Evolutionary conservation across 2,329 filamentous ascomycete species (phyloP).

Genomic region (Sporothrix pallida): DNA sequence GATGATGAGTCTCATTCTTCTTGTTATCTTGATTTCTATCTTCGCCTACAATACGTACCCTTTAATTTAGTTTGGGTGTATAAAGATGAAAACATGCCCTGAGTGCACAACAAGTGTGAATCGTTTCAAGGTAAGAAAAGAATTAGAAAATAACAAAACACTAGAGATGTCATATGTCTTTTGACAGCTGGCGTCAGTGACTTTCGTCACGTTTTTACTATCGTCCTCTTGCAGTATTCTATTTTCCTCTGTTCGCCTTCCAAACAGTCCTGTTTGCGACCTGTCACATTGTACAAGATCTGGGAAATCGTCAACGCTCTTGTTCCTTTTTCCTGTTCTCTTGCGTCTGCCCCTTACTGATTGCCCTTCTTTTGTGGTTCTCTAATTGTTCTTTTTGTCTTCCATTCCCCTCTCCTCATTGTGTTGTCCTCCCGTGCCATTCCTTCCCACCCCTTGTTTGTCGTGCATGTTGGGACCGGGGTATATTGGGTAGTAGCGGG

Average conservation of each 20-base stretch:
- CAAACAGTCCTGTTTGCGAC: slow-evolving; percentile 45
- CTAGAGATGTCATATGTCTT: background rate
- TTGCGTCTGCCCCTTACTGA: background rate
- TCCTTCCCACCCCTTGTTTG: slow-evolving; percentile 1
- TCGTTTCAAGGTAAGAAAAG: too few species aligned
- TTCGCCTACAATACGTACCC: too few species aligned
- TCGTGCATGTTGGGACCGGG: background rate
- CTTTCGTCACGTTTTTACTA: background rate
- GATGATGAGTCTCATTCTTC: background rate
- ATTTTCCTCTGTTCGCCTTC: slow-evolving; percentile 1
- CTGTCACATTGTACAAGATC: slow-evolving; percentile 61
- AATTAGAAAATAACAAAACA: background rate
- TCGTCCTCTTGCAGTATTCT: background rate
- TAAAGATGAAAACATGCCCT: too few species aligned
- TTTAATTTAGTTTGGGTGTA: too few species aligned
- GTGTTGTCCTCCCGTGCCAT: background rate
- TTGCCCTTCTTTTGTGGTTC: background rate
- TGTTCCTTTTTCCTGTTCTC: background rate
- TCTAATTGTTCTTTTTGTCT: background rate
- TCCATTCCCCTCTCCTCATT: background rate
- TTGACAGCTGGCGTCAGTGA: slow-evolving; percentile 33
- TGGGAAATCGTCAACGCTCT: slow-evolving; percentile 45
- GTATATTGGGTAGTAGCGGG: background rate
- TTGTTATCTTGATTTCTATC: too few species aligned
- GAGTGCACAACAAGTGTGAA: too few species aligned